Percentiles rank a stretch among this genome's conserved stretches.
These are phyloP conservation scores for Botrytis aclada DNA, from an alignment of 2,329 filamentous ascomycete genomes.

Conservation along the genomic window DNA sequence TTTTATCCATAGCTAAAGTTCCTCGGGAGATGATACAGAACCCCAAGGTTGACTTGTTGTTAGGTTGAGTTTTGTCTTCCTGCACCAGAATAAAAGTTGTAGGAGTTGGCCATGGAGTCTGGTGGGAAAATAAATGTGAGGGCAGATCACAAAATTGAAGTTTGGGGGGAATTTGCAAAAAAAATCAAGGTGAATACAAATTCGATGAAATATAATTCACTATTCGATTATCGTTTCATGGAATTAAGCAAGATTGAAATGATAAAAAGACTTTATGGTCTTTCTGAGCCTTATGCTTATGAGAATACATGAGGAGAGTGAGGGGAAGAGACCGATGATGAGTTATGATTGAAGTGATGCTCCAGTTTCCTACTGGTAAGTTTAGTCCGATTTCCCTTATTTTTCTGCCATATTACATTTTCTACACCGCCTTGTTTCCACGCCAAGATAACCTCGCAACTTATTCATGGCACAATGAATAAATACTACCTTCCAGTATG, in stretches of 20 bases:
- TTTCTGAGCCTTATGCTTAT: conserved; percentile 14
- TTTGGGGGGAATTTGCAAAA: background rate
- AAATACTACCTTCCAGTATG: background rate
- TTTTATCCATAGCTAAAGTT: conserved; percentile 25
- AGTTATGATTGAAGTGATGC: conserved; percentile 9
- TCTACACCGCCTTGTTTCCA: background rate
- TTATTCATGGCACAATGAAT: background rate
- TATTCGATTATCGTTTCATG: conserved; percentile 9
- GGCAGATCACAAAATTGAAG: conserved; percentile 10
- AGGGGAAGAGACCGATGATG: background rate
- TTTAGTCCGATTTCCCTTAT: background rate
- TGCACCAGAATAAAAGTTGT: conserved; percentile 15
- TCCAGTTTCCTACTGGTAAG: background rate
- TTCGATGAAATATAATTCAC: conserved; percentile 8
- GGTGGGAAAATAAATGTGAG: conserved; percentile 17
- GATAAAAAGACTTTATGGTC: conserved; percentile 15
- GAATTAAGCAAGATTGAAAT: conserved; percentile 19
- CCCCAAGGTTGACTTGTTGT: conserved; percentile 53
- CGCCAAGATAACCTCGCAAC: background rate
- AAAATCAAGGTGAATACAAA: conserved; percentile 3
- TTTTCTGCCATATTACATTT: background rate
- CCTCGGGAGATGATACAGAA: conserved; percentile 28
- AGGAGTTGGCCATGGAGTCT: conserved; percentile 20
- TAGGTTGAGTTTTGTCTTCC: conserved; percentile 44
- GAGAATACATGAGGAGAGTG: conserved; percentile 18